Base-by-base conservation (phyloP, 2,329 filamentous ascomycete species). In the Monilinia fructigena region DNA sequence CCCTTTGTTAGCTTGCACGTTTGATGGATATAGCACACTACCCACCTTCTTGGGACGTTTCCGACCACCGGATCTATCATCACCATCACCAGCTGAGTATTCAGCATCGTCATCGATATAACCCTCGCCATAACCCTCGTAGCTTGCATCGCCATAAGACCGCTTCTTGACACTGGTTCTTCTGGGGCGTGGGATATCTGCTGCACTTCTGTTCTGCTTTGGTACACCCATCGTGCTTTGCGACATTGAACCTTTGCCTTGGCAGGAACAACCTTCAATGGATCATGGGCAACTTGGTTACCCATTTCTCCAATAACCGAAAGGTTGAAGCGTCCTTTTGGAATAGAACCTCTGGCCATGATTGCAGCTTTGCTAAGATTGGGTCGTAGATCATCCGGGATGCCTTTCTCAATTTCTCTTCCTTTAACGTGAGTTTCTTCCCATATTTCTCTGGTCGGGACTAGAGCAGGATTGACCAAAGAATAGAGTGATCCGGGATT, bases 1-100 rank as follows among this genome's bases (percentile, higher is more conserved):
- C 52, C 42, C 20, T 59, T 58, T 69, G 72, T 76, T 69, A 76
- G 74, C 70, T 35, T 67, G 55, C 48, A 61, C 60, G 45, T 67
- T 35, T 35, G 55, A 53, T 52, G 55, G 26, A 54, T 67, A 62
- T 68, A 70, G 66, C 69, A 72, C 70, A 70, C 60, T 69, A 74
- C 75, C 69, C 73, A 87, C 86, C 85, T 88, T 87, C 79, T 89
- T 89, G 76, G 86, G 82, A 72, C 86, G 82, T 79, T 89, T 89
- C 72, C 83, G 80, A 71, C 80, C 82, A 54, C 77, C 75, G 68
- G 77, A 77, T 72, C 79, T 78, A 65, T 89, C 86, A 72, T 90
- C 89, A 71, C 87, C 86, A 71, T 90, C 89, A 67, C 87, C 89
- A 28, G 89, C 91, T 28, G 88, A 91, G 74, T 92, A 89, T n/a